Evolutionary conservation across 139 green algal species (phyloP).

Genomic region (Marvania coccoides): DNA sequence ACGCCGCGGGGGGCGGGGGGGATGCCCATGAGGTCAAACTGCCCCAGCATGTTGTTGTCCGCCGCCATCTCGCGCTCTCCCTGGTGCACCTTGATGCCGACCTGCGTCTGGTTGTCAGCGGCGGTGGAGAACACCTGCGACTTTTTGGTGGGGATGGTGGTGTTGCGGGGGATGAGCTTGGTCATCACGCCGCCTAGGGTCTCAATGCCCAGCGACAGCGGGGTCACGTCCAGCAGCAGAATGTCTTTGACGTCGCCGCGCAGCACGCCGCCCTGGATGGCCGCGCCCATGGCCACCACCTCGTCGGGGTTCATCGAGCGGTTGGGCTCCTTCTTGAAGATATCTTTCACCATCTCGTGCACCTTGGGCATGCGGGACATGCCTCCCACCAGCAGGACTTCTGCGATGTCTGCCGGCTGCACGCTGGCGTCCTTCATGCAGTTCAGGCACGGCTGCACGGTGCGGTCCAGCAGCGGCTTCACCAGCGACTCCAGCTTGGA

Average conservation of each 20-base stretch:
- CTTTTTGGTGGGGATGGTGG: conserved; percentile 99
- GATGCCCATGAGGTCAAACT: conserved; percentile 97
- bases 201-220: conserved; percentile 95
- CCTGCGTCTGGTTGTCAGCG: conserved; percentile 94
- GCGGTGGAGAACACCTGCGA: conserved; percentile 91
- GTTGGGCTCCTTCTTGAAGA: conserved; percentile 86
- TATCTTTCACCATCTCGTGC: conserved; percentile 81
- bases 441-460: conserved; percentile 85
- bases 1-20: conserved; percentile 88
- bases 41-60: conserved; percentile 98
- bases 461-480: conserved; percentile 81
- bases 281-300: conserved; percentile 94
- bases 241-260: conserved; percentile 95
- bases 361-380: conserved; percentile 98
- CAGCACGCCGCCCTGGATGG: conserved; percentile 95
- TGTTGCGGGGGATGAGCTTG: conserved; percentile 97
- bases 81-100: conserved; percentile 99
- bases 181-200: conserved; percentile 99
- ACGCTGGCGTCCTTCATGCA: conserved; percentile 86
- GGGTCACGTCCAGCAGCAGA: conserved; percentile 98
- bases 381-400: conserved; percentile 96
- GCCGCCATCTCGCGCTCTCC: conserved; percentile 97
- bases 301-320: conserved; percentile 97
- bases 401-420: conserved; percentile 77
- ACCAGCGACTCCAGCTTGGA: conserved; percentile 88